Conservation (phyloP, 2,329 filamentous ascomycete genomes). For the Hypoxylon sp. region DNA sequence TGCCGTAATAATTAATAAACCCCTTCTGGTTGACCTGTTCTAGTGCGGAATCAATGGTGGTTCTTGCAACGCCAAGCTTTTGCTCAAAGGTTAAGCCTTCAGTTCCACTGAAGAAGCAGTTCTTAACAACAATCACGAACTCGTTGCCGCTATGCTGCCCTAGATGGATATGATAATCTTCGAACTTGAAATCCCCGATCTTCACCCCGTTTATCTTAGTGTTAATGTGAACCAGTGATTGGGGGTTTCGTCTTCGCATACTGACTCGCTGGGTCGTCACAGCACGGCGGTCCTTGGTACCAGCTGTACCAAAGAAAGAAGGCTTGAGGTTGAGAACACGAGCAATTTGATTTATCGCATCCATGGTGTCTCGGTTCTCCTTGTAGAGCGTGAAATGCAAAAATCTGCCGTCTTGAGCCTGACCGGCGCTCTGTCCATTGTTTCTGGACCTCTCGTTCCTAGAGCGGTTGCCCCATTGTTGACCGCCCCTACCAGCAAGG, state of each 20-base stretch:
- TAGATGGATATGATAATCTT: constrained; percentile 79
- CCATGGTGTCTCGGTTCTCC: constrained; percentile 98
- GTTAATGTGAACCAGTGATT: constrained; percentile 77
- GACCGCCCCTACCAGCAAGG: constrained; percentile 44
- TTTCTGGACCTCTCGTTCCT: constrained; percentile 47
- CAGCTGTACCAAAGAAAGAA: constrained; percentile 81
- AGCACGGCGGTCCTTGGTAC: constrained; percentile 91
- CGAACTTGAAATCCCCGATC: constrained; percentile 87
- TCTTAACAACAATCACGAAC: constrained; percentile 91
- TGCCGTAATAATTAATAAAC: constrained; percentile 97
- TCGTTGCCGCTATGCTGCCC: constrained; percentile 92
- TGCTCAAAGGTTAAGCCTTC: constrained; percentile 64
- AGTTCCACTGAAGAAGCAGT: constrained; percentile 75
- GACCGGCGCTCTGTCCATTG: constrained; percentile 45
- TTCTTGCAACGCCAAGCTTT: constrained; percentile 60
- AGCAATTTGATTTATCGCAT: constrained; percentile 83
- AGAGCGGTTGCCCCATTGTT: constrained; percentile 52
- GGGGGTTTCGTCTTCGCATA: constrained; percentile 65
- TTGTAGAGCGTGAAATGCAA: constrained; percentile 95
- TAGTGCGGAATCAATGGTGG: constrained; percentile 72
- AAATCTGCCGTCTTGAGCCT: constrained; percentile 74
- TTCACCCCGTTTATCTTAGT: constrained; percentile 73
- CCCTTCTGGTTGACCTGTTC: constrained; percentile 79
- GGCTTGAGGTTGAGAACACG: constrained; percentile 81
- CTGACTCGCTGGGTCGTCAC: constrained; percentile 89